These are phyloP conservation scores for Globisporangium iwayamae DNA, from an alignment of 352 stramenopile species.

Conservation along the genomic window DNA sequence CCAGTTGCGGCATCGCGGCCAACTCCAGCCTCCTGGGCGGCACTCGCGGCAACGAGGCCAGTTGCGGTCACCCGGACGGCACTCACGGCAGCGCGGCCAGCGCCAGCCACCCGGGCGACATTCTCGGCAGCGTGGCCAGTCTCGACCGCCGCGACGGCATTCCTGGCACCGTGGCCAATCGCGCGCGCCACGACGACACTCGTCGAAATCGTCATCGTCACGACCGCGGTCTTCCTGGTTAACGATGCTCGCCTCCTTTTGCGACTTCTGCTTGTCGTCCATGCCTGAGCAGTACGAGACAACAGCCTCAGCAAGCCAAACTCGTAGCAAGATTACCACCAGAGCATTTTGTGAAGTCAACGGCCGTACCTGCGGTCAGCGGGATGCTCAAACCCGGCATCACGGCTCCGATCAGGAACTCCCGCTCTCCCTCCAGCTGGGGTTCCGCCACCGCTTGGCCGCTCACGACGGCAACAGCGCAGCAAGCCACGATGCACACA, in stretches of 20 bases:
- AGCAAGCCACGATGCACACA: background rate
- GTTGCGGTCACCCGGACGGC: background rate
- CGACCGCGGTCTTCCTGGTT: background rate
- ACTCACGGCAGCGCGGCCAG: conserved; percentile 2
- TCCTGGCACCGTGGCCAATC: conserved; percentile 1
- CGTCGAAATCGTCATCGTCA: background rate
- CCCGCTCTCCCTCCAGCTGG: background rate
- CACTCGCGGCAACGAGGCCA: background rate
- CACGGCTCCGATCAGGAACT: background rate
- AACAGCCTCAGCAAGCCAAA: background rate
- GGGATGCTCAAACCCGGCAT: background rate
- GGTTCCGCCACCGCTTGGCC: background rate
- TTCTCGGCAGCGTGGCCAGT: background rate
- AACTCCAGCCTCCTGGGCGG: conserved; percentile 6
- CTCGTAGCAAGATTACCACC: background rate
- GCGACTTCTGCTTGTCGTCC: background rate
- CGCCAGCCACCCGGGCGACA: background rate
- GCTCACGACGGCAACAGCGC: background rate
- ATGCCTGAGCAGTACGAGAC: background rate
- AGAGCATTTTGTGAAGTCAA: background rate
- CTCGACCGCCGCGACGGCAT: background rate
- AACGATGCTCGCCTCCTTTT: background rate
- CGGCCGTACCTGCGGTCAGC: background rate
- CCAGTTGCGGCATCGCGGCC: conserved; percentile 7
- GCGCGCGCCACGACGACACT: background rate